phyloP scores from a whole-genome alignment of 495 filamentous ascomycete genomes.

The Penicillium ucsense region DNA sequence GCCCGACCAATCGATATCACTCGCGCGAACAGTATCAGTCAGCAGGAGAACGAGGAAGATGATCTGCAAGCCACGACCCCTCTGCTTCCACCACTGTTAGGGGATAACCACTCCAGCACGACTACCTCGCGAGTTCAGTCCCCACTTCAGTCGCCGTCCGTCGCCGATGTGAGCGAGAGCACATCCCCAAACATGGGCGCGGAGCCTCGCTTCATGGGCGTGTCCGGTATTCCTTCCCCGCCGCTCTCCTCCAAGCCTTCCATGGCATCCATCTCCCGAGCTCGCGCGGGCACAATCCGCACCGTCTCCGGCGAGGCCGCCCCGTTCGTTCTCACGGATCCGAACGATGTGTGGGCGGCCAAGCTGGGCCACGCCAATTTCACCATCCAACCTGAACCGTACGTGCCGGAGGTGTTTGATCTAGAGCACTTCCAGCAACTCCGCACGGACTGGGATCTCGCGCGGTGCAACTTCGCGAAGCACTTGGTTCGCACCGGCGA shows the following conservation, averaged over 20 bases:
- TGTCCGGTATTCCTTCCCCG: conserved; percentile 54
- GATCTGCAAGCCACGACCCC: conserved; percentile 65
- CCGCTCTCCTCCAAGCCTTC: conserved; percentile 75
- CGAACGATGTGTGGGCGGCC: conserved; percentile 69
- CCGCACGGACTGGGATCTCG: conserved; percentile 69
- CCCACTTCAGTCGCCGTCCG: conserved; percentile 72
- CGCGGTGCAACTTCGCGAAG: conserved; percentile 70
- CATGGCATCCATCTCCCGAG: conserved; percentile 58
- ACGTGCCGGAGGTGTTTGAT: conserved; percentile 51
- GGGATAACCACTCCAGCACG: conserved; percentile 35
- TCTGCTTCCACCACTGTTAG: conserved; percentile 70
- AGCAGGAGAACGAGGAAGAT: conserved; percentile 39
- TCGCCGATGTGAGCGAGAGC: conserved; percentile 39
- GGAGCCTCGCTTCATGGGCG: conserved; percentile 34
- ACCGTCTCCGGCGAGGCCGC: conserved; percentile 47
- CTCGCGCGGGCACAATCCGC: conserved; percentile 34
- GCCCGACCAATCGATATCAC: conserved; percentile 46
- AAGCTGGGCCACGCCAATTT: conserved; percentile 88
- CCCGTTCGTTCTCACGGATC: conserved; percentile 50
- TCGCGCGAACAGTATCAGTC: conserved; percentile 41
- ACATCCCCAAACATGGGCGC: conserved; percentile 24
- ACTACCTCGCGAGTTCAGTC: conserved; percentile 48
- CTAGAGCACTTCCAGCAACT: conserved; percentile 55
- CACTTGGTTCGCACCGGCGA: conserved; percentile 78
- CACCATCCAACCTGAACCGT: conserved; percentile 75